These are phyloP conservation scores for Quambalaria eucalypti DNA, from an alignment of 1,284 basidiomycete species.

Conservation along the genomic window DNA sequence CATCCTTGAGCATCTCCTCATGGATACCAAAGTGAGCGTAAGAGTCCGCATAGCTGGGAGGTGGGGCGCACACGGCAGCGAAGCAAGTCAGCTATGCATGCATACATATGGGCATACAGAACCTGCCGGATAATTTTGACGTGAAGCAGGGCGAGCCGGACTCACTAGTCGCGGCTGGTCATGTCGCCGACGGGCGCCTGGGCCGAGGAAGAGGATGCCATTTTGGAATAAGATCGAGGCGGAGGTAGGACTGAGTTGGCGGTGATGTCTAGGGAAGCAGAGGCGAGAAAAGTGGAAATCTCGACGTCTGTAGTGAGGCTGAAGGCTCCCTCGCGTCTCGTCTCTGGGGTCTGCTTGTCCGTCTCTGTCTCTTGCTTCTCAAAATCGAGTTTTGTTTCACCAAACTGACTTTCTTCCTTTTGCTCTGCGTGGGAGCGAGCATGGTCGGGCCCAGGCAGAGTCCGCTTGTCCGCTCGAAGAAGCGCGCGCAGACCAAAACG, in stretches of 20 bases:
- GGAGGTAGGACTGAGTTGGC: too few species aligned
- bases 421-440: too few species aligned
- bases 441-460: too few species aligned
- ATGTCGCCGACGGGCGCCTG: background rate
- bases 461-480: too few species aligned
- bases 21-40: conserved; percentile 46
- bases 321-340: too few species aligned
- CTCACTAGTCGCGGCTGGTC: background rate
- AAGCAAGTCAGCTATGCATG: background rate
- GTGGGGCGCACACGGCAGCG: background rate
- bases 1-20: conserved; percentile 96
- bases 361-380: too few species aligned
- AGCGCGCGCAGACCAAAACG: too few species aligned
- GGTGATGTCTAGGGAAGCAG: background rate
- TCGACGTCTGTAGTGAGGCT: too few species aligned
- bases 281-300: background rate
- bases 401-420: too few species aligned
- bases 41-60: conserved; percentile 40
- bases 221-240: background rate
- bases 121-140: too few species aligned
- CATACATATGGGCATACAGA: background rate
- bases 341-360: too few species aligned
- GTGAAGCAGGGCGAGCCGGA: background rate
- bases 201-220: background rate
- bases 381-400: too few species aligned